Evolutionary conservation across 352 stramenopile species (phyloP), one percentile per base, ranked within the genome.

Genomic region (Pythium aphanidermatum): DNA sequence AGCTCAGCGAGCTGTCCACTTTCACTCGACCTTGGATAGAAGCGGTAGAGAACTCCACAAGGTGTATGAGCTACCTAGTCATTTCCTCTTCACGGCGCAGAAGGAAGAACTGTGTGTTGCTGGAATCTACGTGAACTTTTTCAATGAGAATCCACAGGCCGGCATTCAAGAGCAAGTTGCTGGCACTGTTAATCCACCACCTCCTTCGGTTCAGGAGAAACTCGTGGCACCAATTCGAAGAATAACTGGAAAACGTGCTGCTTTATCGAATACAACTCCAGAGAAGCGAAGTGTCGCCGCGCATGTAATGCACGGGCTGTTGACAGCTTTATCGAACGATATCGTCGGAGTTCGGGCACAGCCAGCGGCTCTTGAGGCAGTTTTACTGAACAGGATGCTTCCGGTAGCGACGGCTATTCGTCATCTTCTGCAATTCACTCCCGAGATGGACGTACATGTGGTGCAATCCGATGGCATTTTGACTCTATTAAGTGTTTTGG

Each of bases 61-160:
- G 27, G 74, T 92, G 27, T 91, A 89, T 51, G 79, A 89, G 44
- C 49, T 93, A 1, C 74, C 78, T 2, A 37, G 55, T 10, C 60
- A 83, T 29, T 92, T 93, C 30, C 83, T 89, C 65, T 93, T 88
- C 46, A 54, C 66, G 14, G 82, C 82, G 14, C 82, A 93, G 53
- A 84, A 85, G 48, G 72, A 89, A 58, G 82, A 93, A 42, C 44
- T 93, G 25, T 89, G 82, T 24, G 79, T 93, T 2, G 82, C 82
- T 14, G 82, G 80, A 14, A 92, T 93, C 46, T 93, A 90, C 61
- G 82, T 93, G 16, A 93, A 93, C 53, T 93, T 84, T 27, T 93
- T 88, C 65, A 93, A 93, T 55, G 77, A 88, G 46, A 86, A 86
- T 41, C 79, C 82, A 8, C 75, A 92, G 39, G 64, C 65, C 38